These are phyloP conservation scores for Suillus bovinus DNA, from an alignment of 768 basidiomycete genomes.

Conservation along the genomic window DNA sequence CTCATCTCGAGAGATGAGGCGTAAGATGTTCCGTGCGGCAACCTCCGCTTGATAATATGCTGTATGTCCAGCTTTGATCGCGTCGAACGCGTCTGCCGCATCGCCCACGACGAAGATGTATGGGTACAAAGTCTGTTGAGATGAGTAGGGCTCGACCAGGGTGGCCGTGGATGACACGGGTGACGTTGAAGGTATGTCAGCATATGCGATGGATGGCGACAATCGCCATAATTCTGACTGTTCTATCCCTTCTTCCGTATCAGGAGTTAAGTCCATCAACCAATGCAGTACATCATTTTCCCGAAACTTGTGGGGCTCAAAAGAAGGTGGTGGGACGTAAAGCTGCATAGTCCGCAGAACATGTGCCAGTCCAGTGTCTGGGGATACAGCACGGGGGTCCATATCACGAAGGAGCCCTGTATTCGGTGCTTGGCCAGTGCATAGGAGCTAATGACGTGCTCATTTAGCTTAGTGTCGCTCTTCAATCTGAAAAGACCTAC, in stretches of 20 bases:
- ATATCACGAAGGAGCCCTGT: constrained; percentile 45
- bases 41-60: constrained; percentile 53
- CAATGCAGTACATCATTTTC: neutral
- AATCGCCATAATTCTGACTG: no score
- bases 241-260: neutral
- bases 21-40: constrained; percentile 54
- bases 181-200: neutral
- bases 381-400: constrained; percentile 42
- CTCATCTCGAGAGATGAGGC: constrained; percentile 37
- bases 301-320: neutral
- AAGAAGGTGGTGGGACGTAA: constrained; percentile 4
- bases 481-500: constrained; percentile 29
- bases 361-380: constrained; percentile 39
- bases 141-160: constrained; percentile 9
- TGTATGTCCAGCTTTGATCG: constrained; percentile 59
- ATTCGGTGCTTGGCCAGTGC: constrained; percentile 63
- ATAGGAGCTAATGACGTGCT: constrained; percentile 44
- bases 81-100: constrained; percentile 64
- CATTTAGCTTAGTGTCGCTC: neutral
- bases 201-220: neutral
- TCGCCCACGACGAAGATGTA: constrained; percentile 66
- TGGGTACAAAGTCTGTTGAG: constrained; percentile 38
- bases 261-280: neutral
- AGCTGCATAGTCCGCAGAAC: constrained; percentile 54
- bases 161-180: constrained; percentile 14